Percentiles rank a stretch among this genome's conserved stretches.
phyloP scores from a whole-genome alignment of 176 grass and related monocot species.

The Microstegium vimineum region DNA sequence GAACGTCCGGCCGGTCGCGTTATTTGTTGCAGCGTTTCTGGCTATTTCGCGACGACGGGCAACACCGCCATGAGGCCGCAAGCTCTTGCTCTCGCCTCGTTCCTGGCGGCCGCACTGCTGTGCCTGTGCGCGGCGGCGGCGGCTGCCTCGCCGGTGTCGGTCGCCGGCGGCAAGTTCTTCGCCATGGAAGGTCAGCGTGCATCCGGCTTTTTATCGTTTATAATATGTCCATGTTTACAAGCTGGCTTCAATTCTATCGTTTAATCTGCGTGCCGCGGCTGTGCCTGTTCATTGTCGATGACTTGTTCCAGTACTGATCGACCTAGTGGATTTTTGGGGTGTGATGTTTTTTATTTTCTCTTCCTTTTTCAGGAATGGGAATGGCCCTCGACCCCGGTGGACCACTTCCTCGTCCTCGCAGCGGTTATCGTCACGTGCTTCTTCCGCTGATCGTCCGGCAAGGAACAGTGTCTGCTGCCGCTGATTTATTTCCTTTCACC shows the following conservation, averaged over 20 bases:
- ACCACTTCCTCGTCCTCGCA: slow-evolving; percentile 20
- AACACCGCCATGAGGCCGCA: slow-evolving; percentile 5
- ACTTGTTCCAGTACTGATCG: no score
- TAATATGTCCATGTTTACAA: no score
- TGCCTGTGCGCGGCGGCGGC: neutral
- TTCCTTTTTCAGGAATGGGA: neutral
- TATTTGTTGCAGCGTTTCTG: neutral
- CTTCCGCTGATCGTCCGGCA: neutral
- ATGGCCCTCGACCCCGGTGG: neutral
- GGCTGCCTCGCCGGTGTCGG: neutral
- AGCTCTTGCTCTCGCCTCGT: neutral
- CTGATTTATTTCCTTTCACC: neutral
- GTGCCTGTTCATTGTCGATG: no score
- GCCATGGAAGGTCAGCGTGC: slow-evolving; percentile 17
- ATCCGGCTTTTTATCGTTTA: no score
- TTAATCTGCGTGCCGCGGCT: neutral
- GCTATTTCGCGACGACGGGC: no score
- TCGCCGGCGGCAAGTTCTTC: slow-evolving; percentile 8
- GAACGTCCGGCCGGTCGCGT: neutral
- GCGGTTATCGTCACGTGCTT: slow-evolving; percentile 17
- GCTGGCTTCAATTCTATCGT: neutral
- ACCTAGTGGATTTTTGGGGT: no score
- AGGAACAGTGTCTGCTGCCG: neutral
- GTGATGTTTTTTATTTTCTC: neutral
- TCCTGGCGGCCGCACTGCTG: slow-evolving; percentile 13